Percentiles rank a stretch among this genome's conserved stretches.
phyloP scores from a whole-genome alignment of 2,329 filamentous ascomycete species.

The Alternaria sp. region DNA sequence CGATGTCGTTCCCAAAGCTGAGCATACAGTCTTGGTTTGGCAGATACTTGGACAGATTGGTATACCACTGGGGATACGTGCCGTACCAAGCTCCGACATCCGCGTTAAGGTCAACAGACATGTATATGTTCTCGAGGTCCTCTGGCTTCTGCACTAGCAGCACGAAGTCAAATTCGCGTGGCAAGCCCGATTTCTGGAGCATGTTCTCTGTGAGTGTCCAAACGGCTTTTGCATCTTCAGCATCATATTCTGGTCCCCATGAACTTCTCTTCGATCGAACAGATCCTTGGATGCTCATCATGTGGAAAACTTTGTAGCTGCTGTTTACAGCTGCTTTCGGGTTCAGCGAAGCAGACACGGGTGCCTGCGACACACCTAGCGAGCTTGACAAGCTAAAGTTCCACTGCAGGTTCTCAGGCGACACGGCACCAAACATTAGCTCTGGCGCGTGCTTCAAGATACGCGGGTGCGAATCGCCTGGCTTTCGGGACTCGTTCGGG shows the following conservation, averaged over 20 bases:
- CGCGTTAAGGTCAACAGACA: slow-evolving; percentile 56
- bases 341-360: slow-evolving; percentile 54
- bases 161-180: slow-evolving; percentile 62
- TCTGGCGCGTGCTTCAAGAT: slow-evolving; percentile 62
- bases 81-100: slow-evolving; percentile 54
- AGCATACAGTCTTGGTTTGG: slow-evolving; percentile 50
- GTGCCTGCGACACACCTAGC: slow-evolving; percentile 57
- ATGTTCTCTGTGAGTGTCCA: slow-evolving; percentile 62
- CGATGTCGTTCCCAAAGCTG: slow-evolving; percentile 55
- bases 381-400: slow-evolving; percentile 58
- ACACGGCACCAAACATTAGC: slow-evolving; percentile 58
- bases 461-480: slow-evolving; percentile 44
- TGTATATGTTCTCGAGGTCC: slow-evolving; percentile 50
- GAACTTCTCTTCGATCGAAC: slow-evolving; percentile 53
- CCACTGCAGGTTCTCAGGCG: slow-evolving; percentile 60
- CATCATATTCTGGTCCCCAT: slow-evolving; percentile 48
- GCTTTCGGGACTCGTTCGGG: slow-evolving; percentile 12
- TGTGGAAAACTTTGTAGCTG: slow-evolving; percentile 58
- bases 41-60: slow-evolving; percentile 50
- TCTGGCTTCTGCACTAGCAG: slow-evolving; percentile 59
- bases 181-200: slow-evolving; percentile 59
- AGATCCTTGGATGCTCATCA: slow-evolving; percentile 61
- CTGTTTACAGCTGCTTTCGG: slow-evolving; percentile 54
- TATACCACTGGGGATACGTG: slow-evolving; percentile 54
- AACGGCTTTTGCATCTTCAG: slow-evolving; percentile 57